Evolutionary conservation across 495 filamentous ascomycete genomes (phyloP).

Genomic region (Podospora conica): DNA sequence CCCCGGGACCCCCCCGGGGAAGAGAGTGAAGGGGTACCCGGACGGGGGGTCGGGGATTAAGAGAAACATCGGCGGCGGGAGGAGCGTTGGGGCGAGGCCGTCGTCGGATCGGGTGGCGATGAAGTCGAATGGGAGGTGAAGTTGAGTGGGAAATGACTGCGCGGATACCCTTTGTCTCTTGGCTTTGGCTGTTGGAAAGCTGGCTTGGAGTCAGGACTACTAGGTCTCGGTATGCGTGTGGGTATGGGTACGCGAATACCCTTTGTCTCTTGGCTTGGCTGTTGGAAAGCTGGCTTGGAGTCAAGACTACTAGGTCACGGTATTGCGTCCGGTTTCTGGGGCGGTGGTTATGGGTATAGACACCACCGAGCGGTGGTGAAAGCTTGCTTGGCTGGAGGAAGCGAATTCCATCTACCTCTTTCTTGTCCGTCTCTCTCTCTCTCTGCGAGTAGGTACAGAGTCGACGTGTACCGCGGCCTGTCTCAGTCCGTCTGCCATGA

Average conservation of each 20-base stretch:
- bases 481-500: background rate
- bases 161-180: too few relatives aligned
- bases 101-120: background rate
- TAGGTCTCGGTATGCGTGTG: background rate
- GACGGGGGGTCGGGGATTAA: background rate
- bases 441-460: background rate
- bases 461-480: background rate
- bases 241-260: too few relatives aligned
- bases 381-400: background rate
- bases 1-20: background rate
- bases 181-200: background rate
- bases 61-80: background rate
- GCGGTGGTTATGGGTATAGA: background rate
- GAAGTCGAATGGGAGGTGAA: background rate
- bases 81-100: background rate
- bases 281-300: background rate
- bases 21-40: background rate
- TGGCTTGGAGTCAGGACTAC: background rate
- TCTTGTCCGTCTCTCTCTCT: background rate
- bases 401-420: background rate
- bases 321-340: background rate
- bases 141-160: too few relatives aligned
- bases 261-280: too few relatives aligned
- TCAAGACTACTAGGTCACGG: background rate
- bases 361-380: background rate